Evolutionary conservation across 352 stramenopile genomes (phyloP).

Genomic region (Globisporangium mamillatum): DNA sequence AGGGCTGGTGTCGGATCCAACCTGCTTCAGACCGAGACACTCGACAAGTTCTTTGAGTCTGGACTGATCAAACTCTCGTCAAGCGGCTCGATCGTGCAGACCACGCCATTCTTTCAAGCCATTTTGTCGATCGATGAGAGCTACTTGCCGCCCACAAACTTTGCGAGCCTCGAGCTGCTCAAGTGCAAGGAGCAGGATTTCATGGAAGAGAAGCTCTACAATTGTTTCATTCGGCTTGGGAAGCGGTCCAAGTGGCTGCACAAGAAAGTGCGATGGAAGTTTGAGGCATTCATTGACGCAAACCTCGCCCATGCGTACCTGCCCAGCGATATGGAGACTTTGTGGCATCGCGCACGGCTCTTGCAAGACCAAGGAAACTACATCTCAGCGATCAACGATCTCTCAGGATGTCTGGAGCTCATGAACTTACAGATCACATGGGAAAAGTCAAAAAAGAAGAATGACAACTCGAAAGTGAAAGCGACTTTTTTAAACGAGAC

Average conservation of each 20-base stretch:
- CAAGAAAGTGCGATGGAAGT: constrained; percentile 39
- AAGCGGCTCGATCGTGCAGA: constrained; percentile 29
- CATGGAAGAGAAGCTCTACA: constrained; percentile 52
- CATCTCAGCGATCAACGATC: constrained; percentile 35
- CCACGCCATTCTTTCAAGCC: constrained; percentile 45
- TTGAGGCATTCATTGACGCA: constrained; percentile 52
- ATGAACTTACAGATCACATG: constrained; percentile 36
- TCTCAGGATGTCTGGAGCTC: constrained; percentile 39
- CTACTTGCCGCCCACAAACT: constrained; percentile 50
- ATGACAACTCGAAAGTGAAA: constrained; percentile 20
- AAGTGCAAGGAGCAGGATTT: constrained; percentile 56
- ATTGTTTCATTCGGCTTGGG: constrained; percentile 35
- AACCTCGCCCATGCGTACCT: constrained; percentile 50
- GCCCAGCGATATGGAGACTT: constrained; percentile 43
- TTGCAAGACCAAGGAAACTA: constrained; percentile 39
- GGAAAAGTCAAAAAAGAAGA: constrained; percentile 31
- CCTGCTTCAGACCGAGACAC: constrained; percentile 31
- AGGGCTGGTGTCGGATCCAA: neutral
- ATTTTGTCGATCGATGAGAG: constrained; percentile 50
- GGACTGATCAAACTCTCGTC: constrained; percentile 40
- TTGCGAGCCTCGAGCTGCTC: constrained; percentile 51
- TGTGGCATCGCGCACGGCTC: constrained; percentile 46
- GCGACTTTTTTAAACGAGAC: constrained; percentile 35
- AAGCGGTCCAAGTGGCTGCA: constrained; percentile 52
- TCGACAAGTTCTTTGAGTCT: constrained; percentile 61